phyloP scores from a whole-genome alignment of 495 filamentous ascomycete species.

The Aspergillus cristatus region DNA sequence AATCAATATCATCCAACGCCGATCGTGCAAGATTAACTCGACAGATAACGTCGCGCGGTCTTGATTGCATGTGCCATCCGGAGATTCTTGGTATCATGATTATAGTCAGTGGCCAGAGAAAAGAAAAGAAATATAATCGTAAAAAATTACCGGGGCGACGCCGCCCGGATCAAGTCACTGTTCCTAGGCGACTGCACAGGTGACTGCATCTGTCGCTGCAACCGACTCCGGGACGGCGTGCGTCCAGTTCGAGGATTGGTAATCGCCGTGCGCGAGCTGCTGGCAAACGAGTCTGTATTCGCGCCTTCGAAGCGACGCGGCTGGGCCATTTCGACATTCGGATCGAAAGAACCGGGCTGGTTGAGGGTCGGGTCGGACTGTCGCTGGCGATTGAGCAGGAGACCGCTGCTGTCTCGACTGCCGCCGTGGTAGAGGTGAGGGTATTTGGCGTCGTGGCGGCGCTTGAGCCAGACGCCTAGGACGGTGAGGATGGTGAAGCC shows the following conservation, averaged over 20 bases:
- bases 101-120: too few species aligned
- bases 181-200: too few species aligned
- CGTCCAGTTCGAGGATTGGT: constrained; percentile 4
- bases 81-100: too few species aligned
- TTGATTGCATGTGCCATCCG: too few species aligned
- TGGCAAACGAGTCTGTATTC: constrained; percentile 17
- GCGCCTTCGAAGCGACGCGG: constrained; percentile 10
- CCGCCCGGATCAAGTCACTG: too few species aligned
- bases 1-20: too few species aligned
- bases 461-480: constrained; percentile 35
- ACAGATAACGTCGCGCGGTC: too few species aligned
- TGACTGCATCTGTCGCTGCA: too few species aligned
- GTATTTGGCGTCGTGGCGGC: constrained; percentile 38
- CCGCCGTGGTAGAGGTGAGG: constrained; percentile 23
- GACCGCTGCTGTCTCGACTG: constrained; percentile 12
- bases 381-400: constrained; percentile 7
- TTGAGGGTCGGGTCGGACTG: constrained; percentile 4
- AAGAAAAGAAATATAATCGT: too few species aligned
- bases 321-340: constrained; percentile 1
- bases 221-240: constrained; percentile 8
- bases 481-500: constrained; percentile 33
- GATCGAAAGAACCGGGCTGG: too few species aligned
- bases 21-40: too few species aligned
- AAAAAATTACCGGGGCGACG: too few species aligned
- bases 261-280: constrained; percentile 25